These are phyloP conservation scores for Mycocentrospora acerina DNA, from an alignment of 2,329 filamentous ascomycete genomes.

Conservation along the genomic window DNA sequence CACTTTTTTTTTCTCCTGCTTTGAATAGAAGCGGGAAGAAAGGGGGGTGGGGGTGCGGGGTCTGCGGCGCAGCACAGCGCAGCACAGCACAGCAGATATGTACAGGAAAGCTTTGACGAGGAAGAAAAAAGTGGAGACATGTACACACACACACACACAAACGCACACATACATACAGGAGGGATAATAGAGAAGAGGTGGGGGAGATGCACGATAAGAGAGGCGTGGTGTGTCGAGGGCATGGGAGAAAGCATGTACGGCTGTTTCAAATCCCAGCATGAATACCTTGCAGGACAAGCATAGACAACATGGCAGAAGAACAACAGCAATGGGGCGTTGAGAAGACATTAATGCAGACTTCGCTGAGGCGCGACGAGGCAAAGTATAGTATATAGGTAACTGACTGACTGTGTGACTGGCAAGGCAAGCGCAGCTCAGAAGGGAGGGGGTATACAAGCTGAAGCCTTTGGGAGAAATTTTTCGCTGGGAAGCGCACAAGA, in stretches of 20 bases:
- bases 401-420: slow-evolving; percentile 15
- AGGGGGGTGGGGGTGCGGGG: too few species aligned
- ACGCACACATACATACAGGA: too few species aligned
- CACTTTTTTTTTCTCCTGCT: too few species aligned
- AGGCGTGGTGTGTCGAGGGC: too few species aligned
- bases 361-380: slow-evolving; percentile 18
- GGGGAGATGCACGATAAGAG: too few species aligned
- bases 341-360: slow-evolving; percentile 20
- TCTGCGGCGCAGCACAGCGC: too few species aligned
- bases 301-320: too few species aligned
- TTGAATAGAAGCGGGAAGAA: too few species aligned
- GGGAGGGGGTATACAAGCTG: slow-evolving; percentile 28
- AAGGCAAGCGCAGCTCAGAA: slow-evolving; percentile 10
- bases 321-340: slow-evolving; percentile 3
- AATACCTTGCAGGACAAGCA: too few species aligned
- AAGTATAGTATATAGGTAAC: slow-evolving; percentile 10
- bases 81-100: slow-evolving; percentile 10
- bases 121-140: slow-evolving; percentile 6
- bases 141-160: slow-evolving; percentile 6
- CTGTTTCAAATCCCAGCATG: too few species aligned
- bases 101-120: slow-evolving; percentile 12
- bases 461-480: slow-evolving; percentile 10
- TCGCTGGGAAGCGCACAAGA: slow-evolving; percentile 6
- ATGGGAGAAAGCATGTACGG: too few species aligned
- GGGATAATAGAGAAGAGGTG: too few species aligned